Base-by-base conservation (phyloP, 495 filamentous ascomycete species). In the Beverwykella pulmonaria region DNA sequence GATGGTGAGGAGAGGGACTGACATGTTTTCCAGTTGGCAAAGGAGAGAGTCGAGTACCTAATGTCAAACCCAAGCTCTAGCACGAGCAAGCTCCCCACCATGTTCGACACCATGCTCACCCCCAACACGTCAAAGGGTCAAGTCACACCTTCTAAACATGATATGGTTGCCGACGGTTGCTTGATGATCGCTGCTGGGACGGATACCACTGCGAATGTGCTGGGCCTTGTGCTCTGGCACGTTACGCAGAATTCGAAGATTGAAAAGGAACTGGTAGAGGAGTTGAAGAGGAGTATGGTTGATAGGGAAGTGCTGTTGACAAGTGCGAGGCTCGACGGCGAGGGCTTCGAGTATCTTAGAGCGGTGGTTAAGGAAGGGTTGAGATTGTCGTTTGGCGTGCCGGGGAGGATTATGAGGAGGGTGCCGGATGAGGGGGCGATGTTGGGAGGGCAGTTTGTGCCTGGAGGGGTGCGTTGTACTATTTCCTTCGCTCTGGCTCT, bases 181-280 rank as follows among this genome's bases (percentile, higher is more conserved):
- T 26, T 61, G 15, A 61, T 61, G 58, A 61, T 61, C 27, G 58
- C 58, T 19, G 58, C 58, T 5, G 58, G 58, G 1, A 61, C 44
- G 12, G 58, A 61, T 20, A 61, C 58, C 2, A 61, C 58, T 39
- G 58, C 58, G 5, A 61, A 61, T 22, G 25, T 20, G 14, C 29
- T 61, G 6, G 58, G 58, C 4, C 25, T 49, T 22, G 20, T 50
- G 23, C 44, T 61, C 9, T 61, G 41, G 41, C 58, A 61, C 26
- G 44, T 61, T 5, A 61, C 41, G 3, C 58, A 61, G 46, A 50
- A 61, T 26, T 23, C 39, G n/a, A 15, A 61, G 22, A 20, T 61
- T 14, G 41, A 61, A 41, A 4, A 23, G 25, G 17, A 36, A 25
- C 29, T 61, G 27, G 4, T 32, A 1, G 41, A 49, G 44, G 58